Percentiles rank a stretch among this genome's conserved stretches.
phyloP scores from a whole-genome alignment of 1,284 basidiomycete genomes.

The Golubevia pallescens region DNA sequence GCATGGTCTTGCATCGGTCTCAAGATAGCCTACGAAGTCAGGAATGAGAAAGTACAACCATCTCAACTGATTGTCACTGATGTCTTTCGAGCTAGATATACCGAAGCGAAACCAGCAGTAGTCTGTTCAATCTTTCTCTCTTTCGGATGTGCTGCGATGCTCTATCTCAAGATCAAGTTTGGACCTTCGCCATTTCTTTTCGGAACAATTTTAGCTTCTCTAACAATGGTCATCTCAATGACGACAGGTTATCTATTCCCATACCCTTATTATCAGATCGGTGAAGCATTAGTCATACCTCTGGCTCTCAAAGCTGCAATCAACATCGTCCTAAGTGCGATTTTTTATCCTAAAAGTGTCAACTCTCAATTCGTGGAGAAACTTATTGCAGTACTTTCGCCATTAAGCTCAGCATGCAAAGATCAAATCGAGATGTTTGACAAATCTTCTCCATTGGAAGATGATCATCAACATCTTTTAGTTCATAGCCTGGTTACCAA shows the following conservation, averaged over 20 bases:
- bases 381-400: slow-evolving; percentile 69
- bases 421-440: slow-evolving; percentile 69
- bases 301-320: slow-evolving; percentile 72
- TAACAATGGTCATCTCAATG: slow-evolving; percentile 71
- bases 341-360: slow-evolving; percentile 74
- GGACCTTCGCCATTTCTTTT: slow-evolving; percentile 75
- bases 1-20: background rate
- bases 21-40: background rate
- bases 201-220: slow-evolving; percentile 71
- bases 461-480: slow-evolving; percentile 66
- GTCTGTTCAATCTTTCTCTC: slow-evolving; percentile 75
- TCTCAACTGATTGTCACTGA: background rate
- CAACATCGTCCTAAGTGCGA: slow-evolving; percentile 69
- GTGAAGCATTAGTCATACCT: slow-evolving; percentile 71
- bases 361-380: slow-evolving; percentile 72
- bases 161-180: slow-evolving; percentile 73
- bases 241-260: slow-evolving; percentile 73
- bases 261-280: slow-evolving; percentile 73
- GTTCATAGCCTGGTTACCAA: slow-evolving; percentile 64
- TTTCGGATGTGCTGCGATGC: slow-evolving; percentile 70
- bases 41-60: background rate
- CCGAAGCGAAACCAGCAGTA: slow-evolving; percentile 72
- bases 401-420: slow-evolving; percentile 67
- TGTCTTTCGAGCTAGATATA: background rate
- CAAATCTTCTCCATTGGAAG: slow-evolving; percentile 67